phyloP scores from a whole-genome alignment of 345 rosid genomes.

The Citrus inodora region DNA sequence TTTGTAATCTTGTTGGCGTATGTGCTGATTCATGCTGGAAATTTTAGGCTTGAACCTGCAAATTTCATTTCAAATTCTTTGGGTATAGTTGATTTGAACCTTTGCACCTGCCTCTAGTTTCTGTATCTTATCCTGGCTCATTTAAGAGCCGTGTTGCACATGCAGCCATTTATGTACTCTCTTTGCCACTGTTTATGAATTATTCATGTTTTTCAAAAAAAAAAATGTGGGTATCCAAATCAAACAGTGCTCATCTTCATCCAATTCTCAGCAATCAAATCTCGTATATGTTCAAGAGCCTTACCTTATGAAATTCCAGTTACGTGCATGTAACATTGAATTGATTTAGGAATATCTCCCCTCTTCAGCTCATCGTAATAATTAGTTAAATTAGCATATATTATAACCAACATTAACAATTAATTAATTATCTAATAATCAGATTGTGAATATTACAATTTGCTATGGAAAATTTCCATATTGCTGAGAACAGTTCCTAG shows the following conservation, averaged over 20 bases:
- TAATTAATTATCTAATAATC: too few species aligned
- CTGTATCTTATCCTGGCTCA: not conserved
- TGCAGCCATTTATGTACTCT: conserved; percentile 15
- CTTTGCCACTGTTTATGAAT: conserved; percentile 16
- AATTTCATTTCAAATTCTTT: conserved; percentile 24
- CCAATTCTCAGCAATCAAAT: too few species aligned
- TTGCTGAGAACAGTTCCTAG: too few species aligned
- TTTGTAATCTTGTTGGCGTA: conserved; percentile 33
- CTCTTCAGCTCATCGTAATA: not conserved
- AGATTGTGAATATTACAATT: too few species aligned
- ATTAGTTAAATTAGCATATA: too few species aligned
- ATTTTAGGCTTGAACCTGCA: conserved; percentile 2
- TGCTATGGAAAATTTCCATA: too few species aligned
- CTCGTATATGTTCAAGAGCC: too few species aligned
- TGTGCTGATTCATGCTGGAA: conserved; percentile 10
- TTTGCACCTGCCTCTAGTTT: conserved; percentile 10
- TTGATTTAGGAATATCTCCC: not conserved
- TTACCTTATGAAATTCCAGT: too few species aligned
- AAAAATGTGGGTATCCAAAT: too few species aligned
- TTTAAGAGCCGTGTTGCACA: not conserved
- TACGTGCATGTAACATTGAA: not conserved
- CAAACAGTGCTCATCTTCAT: too few species aligned
- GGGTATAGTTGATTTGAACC: conserved; percentile 17
- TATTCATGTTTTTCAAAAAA: conserved; percentile 12
- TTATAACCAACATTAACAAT: too few species aligned